Base-by-base conservation (phyloP, 345 rosid species). In the Anastatica hierochuntica region DNA sequence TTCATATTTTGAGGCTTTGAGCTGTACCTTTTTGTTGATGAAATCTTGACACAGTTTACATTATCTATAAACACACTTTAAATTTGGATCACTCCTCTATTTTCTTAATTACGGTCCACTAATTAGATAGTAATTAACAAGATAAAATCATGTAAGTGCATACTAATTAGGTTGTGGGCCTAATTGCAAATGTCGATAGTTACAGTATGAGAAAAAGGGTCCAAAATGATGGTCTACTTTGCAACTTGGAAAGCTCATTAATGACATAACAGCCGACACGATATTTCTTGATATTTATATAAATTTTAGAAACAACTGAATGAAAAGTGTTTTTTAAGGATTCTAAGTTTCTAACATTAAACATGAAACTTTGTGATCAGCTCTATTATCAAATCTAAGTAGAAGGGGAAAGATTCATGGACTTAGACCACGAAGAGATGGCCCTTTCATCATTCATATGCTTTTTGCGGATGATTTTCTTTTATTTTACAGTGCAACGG, bases 151-250 rank as follows among this genome's bases (percentile, higher is more conserved):
- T n/a, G n/a, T n/a, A n/a, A n/a, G n/a, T n/a, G 10, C 2, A 29
- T 4, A 29, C 3, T 8, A 29, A 6, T 39, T 39, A 50, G 57
- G 43, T 30, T 41, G 60, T 59, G 49, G 54, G 51, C 60, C 60
- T 35, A 29, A 58, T 21, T 23, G 53, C 42, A 43, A 51, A 41
- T 50, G 39, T 43, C 43, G 19, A 51, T 31, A 60, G 39, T 62
- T 17, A n/a, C 26, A 34, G 2, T 37, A 10, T 45, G 35, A 30
- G 15, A 20, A 26, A 41, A 16, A 58, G 44, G 50, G 71, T 66
- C 71, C 38, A 52, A 44, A 46, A 36, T 51, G 71, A 51, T 66
- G 60, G 71, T 44, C 65, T 52, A 17, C 53, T 44, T 45, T 44
- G 48, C 65, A 66, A 58, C 65, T 58, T 59, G 65, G 24, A 30